phyloP scores from a whole-genome alignment of 1,284 basidiomycete genomes.

The Cystobasidium slooffiae region DNA sequence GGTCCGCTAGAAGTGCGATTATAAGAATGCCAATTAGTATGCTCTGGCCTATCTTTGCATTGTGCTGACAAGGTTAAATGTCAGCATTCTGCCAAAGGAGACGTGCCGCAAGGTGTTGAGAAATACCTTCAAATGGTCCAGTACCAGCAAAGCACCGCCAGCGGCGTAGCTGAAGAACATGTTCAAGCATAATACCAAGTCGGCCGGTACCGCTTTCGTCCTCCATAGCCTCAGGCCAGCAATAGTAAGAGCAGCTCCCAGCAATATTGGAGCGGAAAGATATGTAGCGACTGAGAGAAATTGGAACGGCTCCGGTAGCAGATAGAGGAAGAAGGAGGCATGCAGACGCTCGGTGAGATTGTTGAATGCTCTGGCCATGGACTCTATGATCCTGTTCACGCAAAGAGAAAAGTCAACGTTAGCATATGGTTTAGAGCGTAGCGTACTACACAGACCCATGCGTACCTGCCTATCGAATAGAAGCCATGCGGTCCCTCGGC shows the following conservation, averaged over 20 bases:
- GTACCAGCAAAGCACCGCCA: constrained; percentile 31
- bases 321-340: constrained; percentile 93
- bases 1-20: too few species aligned
- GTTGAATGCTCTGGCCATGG: constrained; percentile 82
- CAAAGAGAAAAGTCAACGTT: neutral
- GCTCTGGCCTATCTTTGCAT: too few species aligned
- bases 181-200: constrained; percentile 63
- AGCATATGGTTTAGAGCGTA: neutral
- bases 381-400: constrained; percentile 71
- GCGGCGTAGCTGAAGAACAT: constrained; percentile 58
- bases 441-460: constrained; percentile 48
- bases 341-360: constrained; percentile 91
- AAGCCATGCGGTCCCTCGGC: constrained; percentile 93
- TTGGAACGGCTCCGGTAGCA: constrained; percentile 72
- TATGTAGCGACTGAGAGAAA: constrained; percentile 89
- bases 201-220: constrained; percentile 55
- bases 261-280: constrained; percentile 78
- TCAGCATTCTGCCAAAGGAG: too few species aligned
- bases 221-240: constrained; percentile 75
- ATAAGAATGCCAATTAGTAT: too few species aligned
- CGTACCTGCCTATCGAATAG: constrained; percentile 80
- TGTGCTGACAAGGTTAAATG: too few species aligned
- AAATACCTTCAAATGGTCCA: neutral
- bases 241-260: constrained; percentile 80
- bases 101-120: too few species aligned